Percentiles rank a stretch among this genome's conserved stretches.
Conservation (phyloP, 2,329 filamentous ascomycete species). For the Sarocladiaceae sp. region DNA sequence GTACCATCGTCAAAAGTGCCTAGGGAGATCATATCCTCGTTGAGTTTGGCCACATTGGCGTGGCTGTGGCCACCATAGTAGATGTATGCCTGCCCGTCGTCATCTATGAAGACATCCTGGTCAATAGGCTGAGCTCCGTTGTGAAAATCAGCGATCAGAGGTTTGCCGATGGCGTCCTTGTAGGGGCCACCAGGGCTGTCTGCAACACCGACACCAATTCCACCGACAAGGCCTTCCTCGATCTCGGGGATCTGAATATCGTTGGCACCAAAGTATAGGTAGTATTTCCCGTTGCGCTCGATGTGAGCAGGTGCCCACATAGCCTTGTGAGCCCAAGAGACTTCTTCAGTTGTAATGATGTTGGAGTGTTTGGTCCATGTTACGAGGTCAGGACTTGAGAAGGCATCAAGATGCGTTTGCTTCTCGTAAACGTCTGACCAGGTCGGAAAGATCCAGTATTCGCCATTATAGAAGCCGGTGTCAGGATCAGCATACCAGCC, state of each 20-base stretch:
- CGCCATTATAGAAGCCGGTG: slow-evolving; percentile 35
- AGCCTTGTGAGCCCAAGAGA: slow-evolving; percentile 36
- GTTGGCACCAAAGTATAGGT: slow-evolving; percentile 44
- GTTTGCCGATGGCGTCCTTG: slow-evolving; percentile 25
- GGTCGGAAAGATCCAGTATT: slow-evolving; percentile 44
- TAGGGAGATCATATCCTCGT: slow-evolving; percentile 34
- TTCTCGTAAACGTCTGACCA: slow-evolving; percentile 35
- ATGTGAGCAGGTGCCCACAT: slow-evolving; percentile 43
- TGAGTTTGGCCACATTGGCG: slow-evolving; percentile 35
- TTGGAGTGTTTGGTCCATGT: slow-evolving; percentile 41
- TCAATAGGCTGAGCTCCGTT: slow-evolving; percentile 41
- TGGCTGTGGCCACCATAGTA: slow-evolving; percentile 33
- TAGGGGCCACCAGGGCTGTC: slow-evolving; percentile 29
- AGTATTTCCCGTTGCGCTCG: slow-evolving; percentile 36
- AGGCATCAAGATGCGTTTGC: slow-evolving; percentile 45
- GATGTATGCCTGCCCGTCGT: slow-evolving; percentile 35
- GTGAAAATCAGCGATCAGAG: slow-evolving; percentile 30
- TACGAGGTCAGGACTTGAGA: slow-evolving; percentile 41
- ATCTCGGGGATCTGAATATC: slow-evolving; percentile 30
- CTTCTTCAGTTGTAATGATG: slow-evolving; percentile 27
- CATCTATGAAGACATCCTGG: slow-evolving; percentile 33
- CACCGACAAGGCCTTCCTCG: slow-evolving; percentile 26
- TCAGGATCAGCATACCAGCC: slow-evolving; percentile 48
- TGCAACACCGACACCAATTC: slow-evolving; percentile 29
- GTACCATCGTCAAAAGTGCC: slow-evolving; percentile 33